Evolutionary conservation across 2,329 filamentous ascomycete genomes (phyloP), one percentile per base, ranked within the genome.

Genomic region (Beauveria australis): DNA sequence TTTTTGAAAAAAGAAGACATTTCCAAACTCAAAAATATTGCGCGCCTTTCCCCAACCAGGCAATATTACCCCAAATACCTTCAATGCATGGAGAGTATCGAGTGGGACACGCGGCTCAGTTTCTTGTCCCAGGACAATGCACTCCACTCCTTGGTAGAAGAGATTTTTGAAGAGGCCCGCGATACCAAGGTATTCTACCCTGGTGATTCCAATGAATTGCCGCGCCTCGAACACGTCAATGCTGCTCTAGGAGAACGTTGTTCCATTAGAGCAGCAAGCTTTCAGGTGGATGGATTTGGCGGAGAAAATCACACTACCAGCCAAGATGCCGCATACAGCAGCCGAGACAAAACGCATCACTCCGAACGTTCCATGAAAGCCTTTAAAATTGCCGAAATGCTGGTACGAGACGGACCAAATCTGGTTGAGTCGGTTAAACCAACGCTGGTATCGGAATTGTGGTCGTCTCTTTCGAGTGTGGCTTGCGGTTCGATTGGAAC

Each of bases 231-330:
- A 1, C 40, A 37, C 5, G 19, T 46, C 14, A 6, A 59, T 9
- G 4, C 7, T n/a, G n/a, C 2, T 9, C 28, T 59, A 8, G 40
- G 8, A 24, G 37, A 41, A 7, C 57, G 57, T 2, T 14, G n/a
- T 8, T 24, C 41, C 2, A 59, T 59, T 28, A 22, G 57, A 14
- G 30, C 49, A 10, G 40, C 57, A 6, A 60, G 26, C 22, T 60
- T 53, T 41, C 57, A 53, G 7, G 57, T 60, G 49, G 7, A 48
- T 18, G 57, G 49, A 12, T 60, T 60, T 22, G 57, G 57, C 19
- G 57, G 26, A 2, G 57, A 60, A n/a, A 53, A 53, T 30, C 30
- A 48, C n/a, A 16, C 49, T 7, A 19, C 16, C 14, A 5, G 47
- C 16, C 26, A 40, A 6, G 57, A 60, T 30, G 10, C 18, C 1